Evolutionary conservation across 1,284 basidiomycete species (phyloP), one percentile per base, ranked within the genome.

Genomic region (Ustanciosporium gigantosporum): DNA sequence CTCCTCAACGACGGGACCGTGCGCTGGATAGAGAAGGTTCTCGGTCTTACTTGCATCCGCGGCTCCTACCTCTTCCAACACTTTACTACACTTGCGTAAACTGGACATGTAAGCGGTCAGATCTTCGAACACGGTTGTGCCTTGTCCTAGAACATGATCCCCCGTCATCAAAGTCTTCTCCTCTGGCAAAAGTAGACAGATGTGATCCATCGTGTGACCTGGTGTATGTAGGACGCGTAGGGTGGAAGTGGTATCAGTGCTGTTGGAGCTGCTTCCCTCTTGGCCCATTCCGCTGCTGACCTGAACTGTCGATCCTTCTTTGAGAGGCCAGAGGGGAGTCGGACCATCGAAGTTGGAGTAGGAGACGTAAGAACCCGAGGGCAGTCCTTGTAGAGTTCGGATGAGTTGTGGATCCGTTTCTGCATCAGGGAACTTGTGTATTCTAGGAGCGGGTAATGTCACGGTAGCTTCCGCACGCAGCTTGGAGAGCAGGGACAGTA

Each of bases 81-180:
- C 82, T 2, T 81, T 79, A 13, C 86, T 79, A 73, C 89, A 83
- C 58, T 81, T 83, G 42, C 83, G 81, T n/a, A 94, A 82, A 53
- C 86, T 87, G 4, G 80, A 60, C 43, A 94, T 80, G 73, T 95
- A 95, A 1, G 83, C 74, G 0, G 82, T 81, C 6, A 96, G 84
- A 72, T 95, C 89, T 67, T 90, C 88, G 73, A 97, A 96, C 3
- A 94, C 86, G 2, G 90, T 85, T 0, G 91, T 92, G 2, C 92
- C 91, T 61, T 91, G 86, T 0, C 94, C 93, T 19, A 97, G 84
- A 5, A 97, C 86, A 5, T 88, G 90, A 79, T 97, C 94, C 1
- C 88, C 90, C 0, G 91, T 93, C 79, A 94, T 48, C 21, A 77
- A 55, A 89, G 20, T 93, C 81, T 1, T 84, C 86, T 81, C 32